Percentiles rank a stretch among this genome's conserved stretches.
Evolutionary conservation across 441 rosid genomes (phyloP).

Genomic region (Daphne laureola): DNA sequence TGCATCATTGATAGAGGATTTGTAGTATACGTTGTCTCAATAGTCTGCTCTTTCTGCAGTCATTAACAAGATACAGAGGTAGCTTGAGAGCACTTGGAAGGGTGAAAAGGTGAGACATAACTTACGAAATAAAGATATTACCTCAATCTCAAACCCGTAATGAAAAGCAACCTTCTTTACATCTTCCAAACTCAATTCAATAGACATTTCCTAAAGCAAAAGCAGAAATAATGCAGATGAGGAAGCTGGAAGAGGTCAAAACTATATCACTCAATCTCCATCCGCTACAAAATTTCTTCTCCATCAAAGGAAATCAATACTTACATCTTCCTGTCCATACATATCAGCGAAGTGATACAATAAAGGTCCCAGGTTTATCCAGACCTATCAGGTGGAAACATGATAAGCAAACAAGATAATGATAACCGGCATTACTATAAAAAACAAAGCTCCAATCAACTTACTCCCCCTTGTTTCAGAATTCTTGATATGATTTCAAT

Average conservation of each 20-base stretch:
- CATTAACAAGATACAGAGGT: constrained; percentile 15
- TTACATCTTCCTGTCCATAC: constrained; percentile 81
- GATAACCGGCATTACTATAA: background rate
- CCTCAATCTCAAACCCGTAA: constrained; percentile 71
- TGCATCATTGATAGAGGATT: constrained; percentile 96
- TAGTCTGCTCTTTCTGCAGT: constrained; percentile 73
- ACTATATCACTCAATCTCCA: constrained; percentile 4
- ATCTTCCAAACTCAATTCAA: constrained; percentile 92
- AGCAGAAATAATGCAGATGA: constrained; percentile 3
- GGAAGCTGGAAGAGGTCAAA: background rate
- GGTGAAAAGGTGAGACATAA: background rate
- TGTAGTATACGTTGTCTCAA: constrained; percentile 85
- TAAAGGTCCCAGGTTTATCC: constrained; percentile 95
- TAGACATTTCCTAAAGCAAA: constrained; percentile 74
- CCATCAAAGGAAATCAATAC: constrained; percentile 21
- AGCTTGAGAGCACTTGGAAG: background rate
- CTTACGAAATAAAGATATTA: constrained; percentile 16
- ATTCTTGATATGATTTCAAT: constrained; percentile 88
- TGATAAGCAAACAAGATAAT: constrained; percentile 9
- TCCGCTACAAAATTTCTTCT: background rate
- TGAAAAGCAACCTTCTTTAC: constrained; percentile 73
- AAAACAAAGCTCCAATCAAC: constrained; percentile 21
- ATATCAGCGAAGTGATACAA: constrained; percentile 91
- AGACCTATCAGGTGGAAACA: constrained; percentile 45
- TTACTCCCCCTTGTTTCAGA: constrained; percentile 92